Conservation (phyloP, 1,284 basidiomycete species). For the Leccinum ponderosum region DNA sequence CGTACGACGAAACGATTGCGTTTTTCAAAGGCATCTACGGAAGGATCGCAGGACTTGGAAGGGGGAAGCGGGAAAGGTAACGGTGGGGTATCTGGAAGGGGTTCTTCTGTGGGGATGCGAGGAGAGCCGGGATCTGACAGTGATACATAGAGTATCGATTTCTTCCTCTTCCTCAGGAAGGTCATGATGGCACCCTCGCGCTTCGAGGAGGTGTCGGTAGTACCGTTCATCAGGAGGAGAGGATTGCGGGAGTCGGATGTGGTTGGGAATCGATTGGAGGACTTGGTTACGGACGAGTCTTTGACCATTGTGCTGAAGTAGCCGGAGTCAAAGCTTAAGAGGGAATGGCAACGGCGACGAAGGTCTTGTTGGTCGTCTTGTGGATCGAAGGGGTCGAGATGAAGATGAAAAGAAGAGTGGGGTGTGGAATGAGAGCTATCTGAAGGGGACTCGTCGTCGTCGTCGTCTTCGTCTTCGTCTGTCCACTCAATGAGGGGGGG, state of each 20-base stretch:
- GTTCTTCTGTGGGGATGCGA: conserved; percentile 6
- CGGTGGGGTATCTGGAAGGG: not conserved
- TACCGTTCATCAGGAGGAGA: conserved; percentile 9
- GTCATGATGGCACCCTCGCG: conserved; percentile 22
- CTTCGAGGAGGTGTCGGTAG: conserved; percentile 15
- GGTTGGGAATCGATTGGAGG: conserved; percentile 12
- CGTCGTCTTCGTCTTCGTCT: conserved; percentile 23
- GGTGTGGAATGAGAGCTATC: conserved; percentile 24
- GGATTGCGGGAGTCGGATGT: conserved; percentile 15
- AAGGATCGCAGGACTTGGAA: conserved; percentile 12
- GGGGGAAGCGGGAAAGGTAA: not conserved
- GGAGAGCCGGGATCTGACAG: conserved; percentile 12
- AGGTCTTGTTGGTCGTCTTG: conserved; percentile 6
- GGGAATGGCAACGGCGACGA: conserved; percentile 18
- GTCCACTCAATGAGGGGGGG: conserved; percentile 11
- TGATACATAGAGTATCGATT: conserved; percentile 12
- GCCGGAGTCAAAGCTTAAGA: conserved; percentile 31
- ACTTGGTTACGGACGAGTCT: conserved; percentile 12
- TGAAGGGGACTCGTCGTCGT: conserved; percentile 2
- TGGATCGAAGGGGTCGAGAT: conserved; percentile 3
- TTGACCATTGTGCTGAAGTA: conserved; percentile 32
- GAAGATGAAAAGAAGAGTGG: conserved; percentile 20
- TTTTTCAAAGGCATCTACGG: conserved; percentile 24
- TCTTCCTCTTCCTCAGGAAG: conserved; percentile 28
- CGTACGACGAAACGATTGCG: conserved; percentile 41